phyloP scores from a whole-genome alignment of 169 alveolate genomes.

The Plasmodium relictum region DNA sequence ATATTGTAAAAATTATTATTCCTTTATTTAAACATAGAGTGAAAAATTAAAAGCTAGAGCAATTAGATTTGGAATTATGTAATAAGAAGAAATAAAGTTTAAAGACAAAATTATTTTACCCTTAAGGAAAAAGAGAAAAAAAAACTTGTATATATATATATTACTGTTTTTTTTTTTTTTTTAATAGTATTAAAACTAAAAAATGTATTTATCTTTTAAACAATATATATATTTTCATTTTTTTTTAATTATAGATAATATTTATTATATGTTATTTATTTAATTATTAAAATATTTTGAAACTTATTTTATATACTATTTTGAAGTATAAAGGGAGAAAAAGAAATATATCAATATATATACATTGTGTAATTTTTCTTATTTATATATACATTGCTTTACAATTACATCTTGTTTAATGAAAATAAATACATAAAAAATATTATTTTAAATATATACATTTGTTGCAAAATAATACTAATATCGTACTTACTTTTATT shows the following conservation, averaged over 20 bases:
- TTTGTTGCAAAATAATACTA: neutral
- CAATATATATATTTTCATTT: neutral
- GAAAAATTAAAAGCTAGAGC: constrained; percentile 75
- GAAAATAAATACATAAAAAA: too few species aligned
- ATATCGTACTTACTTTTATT: neutral
- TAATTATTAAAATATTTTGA: neutral
- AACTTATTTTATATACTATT: too few species aligned
- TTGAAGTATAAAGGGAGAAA: too few species aligned
- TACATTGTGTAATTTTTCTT: too few species aligned
- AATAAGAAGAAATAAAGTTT: neutral
- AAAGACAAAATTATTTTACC: neutral
- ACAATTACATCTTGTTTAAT: too few species aligned
- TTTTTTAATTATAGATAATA: neutral
- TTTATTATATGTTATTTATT: neutral
- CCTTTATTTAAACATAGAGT: constrained; percentile 12
- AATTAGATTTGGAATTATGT: constrained; percentile 63
- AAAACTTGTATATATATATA: neutral
- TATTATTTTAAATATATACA: too few species aligned
- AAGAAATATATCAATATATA: too few species aligned
- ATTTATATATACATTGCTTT: too few species aligned
- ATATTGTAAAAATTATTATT: neutral
- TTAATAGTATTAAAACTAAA: too few species aligned
- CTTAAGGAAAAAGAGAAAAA: neutral
- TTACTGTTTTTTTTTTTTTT: too few species aligned
- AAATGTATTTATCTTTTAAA: too few species aligned